Base-by-base conservation (phyloP, 345 rosid genomes). In the Hibiscus mutabilis region DNA sequence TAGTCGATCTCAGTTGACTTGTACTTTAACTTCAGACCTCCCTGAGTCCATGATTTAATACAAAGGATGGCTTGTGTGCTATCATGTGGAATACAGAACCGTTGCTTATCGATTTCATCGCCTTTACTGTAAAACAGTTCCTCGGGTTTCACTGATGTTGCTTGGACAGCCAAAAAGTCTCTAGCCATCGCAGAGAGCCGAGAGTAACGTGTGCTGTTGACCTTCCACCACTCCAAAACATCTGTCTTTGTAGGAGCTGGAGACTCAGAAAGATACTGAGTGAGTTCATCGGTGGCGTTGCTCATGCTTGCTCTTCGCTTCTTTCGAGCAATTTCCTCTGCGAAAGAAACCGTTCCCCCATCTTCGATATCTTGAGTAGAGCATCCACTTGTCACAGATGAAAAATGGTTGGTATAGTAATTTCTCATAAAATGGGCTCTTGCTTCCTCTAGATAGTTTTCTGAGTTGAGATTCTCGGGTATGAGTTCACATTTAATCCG, bases 201-300 rank as follows among this genome's bases (percentile, higher is more conserved):
- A 25, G 93, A 95, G 83, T 87, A 94, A 55, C 98, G 89, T 12
- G 93, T 78, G 68, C 93, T 84, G 77, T 91, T 94, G 59, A 78
- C 88, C 81, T 87, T 91, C 98, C 98, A 94, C 97, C 98, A 94
- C 64, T 94, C 96, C 66, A 94, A 66, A 31, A 89, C 96, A 82
- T 91, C 96, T 0, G 93, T 91, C 42, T 90, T 88, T 77, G 90
- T 89, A 9, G 93, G 89, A 61, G 92, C 93, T 0, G 94, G 88
- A 75, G 97, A 80, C 84, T 94, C 98, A 0, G 96, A 85, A 19
- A 94, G 88, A 79, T 91, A 94, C 62, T 88, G 96, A 60, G 96
- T 91, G 53, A 91, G 95, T 83, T 94, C 97, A 77, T 94, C 97
- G 3, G 89, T 80, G 9, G 84, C 79, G 75, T 60, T 86, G 73